Evolutionary conservation across 225 moss, liverwort and hornwort species (phyloP).

Genomic region (Physcomitrellopsis africana): DNA sequence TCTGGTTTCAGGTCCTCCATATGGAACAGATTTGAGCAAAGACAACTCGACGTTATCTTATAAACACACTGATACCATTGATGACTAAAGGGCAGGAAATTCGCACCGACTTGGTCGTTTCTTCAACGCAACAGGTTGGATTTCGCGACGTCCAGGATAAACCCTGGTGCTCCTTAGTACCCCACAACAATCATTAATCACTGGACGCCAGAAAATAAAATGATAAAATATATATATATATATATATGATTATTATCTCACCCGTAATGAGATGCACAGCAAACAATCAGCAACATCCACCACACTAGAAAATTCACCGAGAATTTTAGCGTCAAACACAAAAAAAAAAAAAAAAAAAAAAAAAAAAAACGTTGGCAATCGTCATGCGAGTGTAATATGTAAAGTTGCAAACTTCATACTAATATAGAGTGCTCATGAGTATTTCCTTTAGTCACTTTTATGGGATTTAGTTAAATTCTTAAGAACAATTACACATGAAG

Average conservation of each 20-base stretch:
- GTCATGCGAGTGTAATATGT: not conserved
- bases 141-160: not conserved
- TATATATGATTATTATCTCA: too few species aligned
- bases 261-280: constrained; percentile 20
- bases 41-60: not conserved
- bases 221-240: not conserved
- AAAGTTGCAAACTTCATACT: not conserved
- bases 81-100: constrained; percentile 13
- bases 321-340: not conserved
- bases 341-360: too few species aligned
- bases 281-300: constrained; percentile 10
- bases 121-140: constrained; percentile 3
- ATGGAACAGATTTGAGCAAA: constrained; percentile 9
- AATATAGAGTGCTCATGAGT: not conserved
- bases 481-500: not conserved
- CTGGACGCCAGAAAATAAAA: not conserved
- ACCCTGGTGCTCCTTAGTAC: constrained; percentile 11
- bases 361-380: not conserved
- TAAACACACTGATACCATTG: not conserved
- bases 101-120: constrained; percentile 3
- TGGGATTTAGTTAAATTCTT: not conserved
- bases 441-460: not conserved
- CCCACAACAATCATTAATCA: not conserved
- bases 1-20: not conserved
- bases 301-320: not conserved